Evolutionary conservation across 345 rosid genomes (phyloP), one percentile per base, ranked within the genome.

Genomic region (Passiflora organensis): DNA sequence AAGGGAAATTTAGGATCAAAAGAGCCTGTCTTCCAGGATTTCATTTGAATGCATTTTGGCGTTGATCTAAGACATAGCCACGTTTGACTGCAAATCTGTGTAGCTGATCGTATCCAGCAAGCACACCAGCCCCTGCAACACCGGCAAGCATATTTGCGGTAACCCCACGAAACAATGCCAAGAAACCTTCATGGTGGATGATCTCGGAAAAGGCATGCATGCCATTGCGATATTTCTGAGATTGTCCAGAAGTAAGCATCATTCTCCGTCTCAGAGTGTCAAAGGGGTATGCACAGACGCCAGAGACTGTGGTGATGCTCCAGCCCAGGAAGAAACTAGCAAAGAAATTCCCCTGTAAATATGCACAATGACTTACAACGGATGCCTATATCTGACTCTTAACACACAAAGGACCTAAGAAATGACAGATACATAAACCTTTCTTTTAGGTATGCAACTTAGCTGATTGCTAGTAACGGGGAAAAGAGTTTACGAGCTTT

Each of bases 111-210:
- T 86, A 87, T 25, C 97, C 91, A 11, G 97, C 86, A 57, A 89
- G 91, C 51, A 82, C 97, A 45, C 96, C 96, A 16, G 96, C 99
- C 46, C 97, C 99, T 10, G 97, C 97, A 55, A 87, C 70, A 41
- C 97, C 95, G n/a, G 82, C 78, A 64, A 93, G 96, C 89, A 93
- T 89, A 59, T 89, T 93, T 11, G 99, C 97, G 32, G 91, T 67
- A 53, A 82, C 95, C 50, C 91, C 99, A 62, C 84, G 80, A 45
- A 64, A 94, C 11, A 94, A 70, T 5, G 88, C 86, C 51, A 57
- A 55, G 60, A 76, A 71, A 13, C 99, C 99, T 70, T 94, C 99
- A 0, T 57, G 66, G 19, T 56, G 78, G 52, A 78, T 38, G 22
- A 94, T 89, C 79, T 89, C 95, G n/a, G 10, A 60, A 24, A 78